Conservation (phyloP, 345 rosid genomes). For the Eucalyptus pauciflora region DNA sequence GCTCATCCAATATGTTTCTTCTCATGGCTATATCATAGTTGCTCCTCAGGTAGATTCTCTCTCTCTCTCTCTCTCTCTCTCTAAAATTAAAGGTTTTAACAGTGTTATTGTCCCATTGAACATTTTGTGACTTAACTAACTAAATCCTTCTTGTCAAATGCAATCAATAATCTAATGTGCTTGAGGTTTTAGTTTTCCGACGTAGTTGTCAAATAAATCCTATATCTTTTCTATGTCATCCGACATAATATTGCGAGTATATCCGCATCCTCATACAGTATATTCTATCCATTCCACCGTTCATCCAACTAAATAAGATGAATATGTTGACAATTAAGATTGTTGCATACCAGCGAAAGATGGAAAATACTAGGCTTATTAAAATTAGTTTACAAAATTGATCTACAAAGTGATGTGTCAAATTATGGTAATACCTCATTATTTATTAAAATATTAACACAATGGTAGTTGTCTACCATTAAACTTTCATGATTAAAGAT, state of each 20-base stretch:
- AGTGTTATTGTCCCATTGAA: neutral
- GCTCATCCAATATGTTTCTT: slow-evolving; percentile 76
- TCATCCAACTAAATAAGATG: neutral
- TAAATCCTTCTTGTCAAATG: neutral
- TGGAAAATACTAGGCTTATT: neutral
- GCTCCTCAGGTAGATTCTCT: neutral
- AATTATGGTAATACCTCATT: neutral
- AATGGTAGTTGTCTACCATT: neutral
- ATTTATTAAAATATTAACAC: neutral
- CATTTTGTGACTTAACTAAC: neutral
- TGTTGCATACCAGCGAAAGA: neutral
- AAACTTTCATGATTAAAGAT: neutral
- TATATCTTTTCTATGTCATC: neutral
- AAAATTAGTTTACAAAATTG: neutral
- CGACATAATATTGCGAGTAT: neutral
- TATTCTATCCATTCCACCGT: neutral
- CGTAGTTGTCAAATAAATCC: neutral
- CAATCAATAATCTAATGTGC: no score
- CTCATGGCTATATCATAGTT: slow-evolving; percentile 49
- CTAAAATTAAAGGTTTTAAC: neutral
- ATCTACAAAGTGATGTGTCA: neutral
- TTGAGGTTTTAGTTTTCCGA: no score
- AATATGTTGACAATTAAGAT: neutral
- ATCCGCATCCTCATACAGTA: neutral
- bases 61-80: neutral